Conservation (phyloP, 2,329 filamentous ascomycete species). For the Boeremia exigua region DNA sequence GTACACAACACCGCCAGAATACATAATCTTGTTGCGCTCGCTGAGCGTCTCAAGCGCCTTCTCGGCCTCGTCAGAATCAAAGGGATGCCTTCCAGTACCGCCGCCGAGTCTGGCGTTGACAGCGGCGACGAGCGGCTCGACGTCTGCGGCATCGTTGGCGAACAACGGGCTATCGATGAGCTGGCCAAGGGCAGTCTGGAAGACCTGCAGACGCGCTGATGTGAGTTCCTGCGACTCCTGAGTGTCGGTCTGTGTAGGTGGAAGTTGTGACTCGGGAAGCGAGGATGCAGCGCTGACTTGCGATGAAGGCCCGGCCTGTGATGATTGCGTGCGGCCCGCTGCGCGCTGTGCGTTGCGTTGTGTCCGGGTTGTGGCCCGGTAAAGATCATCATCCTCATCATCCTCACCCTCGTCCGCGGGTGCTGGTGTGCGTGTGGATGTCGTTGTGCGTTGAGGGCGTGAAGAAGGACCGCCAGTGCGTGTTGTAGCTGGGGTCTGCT, state of each 20-base stretch:
- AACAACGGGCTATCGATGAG: slow-evolving; percentile 85
- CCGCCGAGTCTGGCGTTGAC: slow-evolving; percentile 76
- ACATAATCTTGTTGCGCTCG: slow-evolving; percentile 87
- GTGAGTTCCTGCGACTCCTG: slow-evolving; percentile 59
- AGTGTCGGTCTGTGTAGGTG: slow-evolving; percentile 58
- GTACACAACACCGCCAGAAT: slow-evolving; percentile 56
- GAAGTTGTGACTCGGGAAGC: slow-evolving; percentile 74
- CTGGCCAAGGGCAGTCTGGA: slow-evolving; percentile 82
- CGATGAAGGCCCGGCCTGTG: slow-evolving; percentile 53
- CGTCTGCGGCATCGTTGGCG: slow-evolving; percentile 79
- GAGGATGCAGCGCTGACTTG: slow-evolving; percentile 81
- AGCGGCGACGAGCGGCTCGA: slow-evolving; percentile 75
- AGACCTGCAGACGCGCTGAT: slow-evolving; percentile 69
- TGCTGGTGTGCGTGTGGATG: slow-evolving; percentile 39
- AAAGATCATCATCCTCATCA: slow-evolving; percentile 63
- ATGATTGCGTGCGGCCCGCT: slow-evolving; percentile 39
- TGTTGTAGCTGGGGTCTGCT: slow-evolving; percentile 34
- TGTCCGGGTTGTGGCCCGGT: slow-evolving; percentile 58
- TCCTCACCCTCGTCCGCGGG: slow-evolving; percentile 52
- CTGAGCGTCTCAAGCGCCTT: slow-evolving; percentile 81
- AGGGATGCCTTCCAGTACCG: slow-evolving; percentile 63
- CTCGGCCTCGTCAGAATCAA: slow-evolving; percentile 74
- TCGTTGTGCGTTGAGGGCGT: slow-evolving; percentile 36
- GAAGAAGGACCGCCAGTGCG: slow-evolving; percentile 51
- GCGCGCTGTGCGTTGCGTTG: slow-evolving; percentile 54